Evolutionary conservation across 108 stramenopile genomes (phyloP), one percentile per base, ranked within the genome.

Genomic region (Fragilariopsis cylindrus): DNA sequence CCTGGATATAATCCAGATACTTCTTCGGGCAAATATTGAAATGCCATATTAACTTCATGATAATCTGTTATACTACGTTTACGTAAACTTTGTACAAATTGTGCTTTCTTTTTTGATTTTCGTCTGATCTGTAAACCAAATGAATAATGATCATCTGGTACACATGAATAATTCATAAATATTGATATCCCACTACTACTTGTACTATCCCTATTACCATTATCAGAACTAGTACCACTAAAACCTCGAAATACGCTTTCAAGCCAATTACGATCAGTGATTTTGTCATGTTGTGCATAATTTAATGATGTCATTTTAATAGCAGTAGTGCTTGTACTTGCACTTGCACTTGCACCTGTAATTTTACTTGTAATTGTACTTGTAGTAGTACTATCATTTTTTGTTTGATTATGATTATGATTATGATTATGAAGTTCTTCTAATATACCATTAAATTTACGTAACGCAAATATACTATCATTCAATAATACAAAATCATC

Each of bases 201-300:
- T 30, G 30, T 30, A 30, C 30, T 30, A 30, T 30, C 30, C 30
- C 30, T 30, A 30, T 30, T 30, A 30, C 30, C 30, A 30, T 30
- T 30, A 30, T 30, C 30, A 30, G 30, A 30, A 30, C 0, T 30
- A 30, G 30, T 30, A n/a, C 42, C 62, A 45, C 46, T 45, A 55
- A 68, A 75, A 7, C 54, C 67, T 52, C 74, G 52, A 47, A 67
- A 60, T 15, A 68, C 65, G 4, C 47, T 50, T 67, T 75, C 74
- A 5, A 75, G 18, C 74, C 74, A 75, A 5, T n/a, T 48, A 3
- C 21, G 18, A 18, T 13, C 41, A 15, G 70, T 30, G 30, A 30
- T 60, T 63, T 63, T 7, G 16, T 63, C 46, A 15, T 63, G 40
- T 52, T 52, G 12, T 52, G 12, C 50, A 15, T 40, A 63, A 45